phyloP scores from a whole-genome alignment of 1,139 yeast species.

The Pichia sp. region DNA sequence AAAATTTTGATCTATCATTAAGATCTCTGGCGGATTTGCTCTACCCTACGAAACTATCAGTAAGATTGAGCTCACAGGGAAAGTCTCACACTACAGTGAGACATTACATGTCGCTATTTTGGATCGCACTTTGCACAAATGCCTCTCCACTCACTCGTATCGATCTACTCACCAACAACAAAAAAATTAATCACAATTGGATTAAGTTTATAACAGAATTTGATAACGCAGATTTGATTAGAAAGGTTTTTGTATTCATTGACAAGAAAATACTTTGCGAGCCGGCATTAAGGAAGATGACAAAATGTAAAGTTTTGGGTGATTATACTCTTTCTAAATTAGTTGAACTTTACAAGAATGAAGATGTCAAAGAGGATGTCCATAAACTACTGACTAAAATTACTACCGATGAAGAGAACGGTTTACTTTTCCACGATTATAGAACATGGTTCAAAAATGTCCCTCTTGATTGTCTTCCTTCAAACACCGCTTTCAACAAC shows the following conservation, averaged over 20 bases:
- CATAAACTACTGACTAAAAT: constrained; percentile 48
- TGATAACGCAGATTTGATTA: constrained; percentile 46
- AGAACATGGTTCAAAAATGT: constrained; percentile 44
- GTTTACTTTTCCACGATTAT: constrained; percentile 60
- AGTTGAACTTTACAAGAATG: constrained; percentile 46
- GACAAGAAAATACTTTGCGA: constrained; percentile 54
- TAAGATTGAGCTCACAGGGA: constrained; percentile 34
- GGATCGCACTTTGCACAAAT: constrained; percentile 48
- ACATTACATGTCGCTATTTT: constrained; percentile 54
- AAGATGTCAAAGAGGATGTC: constrained; percentile 33
- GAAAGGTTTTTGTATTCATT: constrained; percentile 44
- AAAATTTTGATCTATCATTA: constrained; percentile 64
- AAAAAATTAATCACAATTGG: constrained; percentile 57
- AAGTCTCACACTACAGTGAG: constrained; percentile 45
- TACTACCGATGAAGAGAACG: constrained; percentile 50
- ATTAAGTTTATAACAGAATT: constrained; percentile 58
- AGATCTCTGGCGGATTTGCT: constrained; percentile 60
- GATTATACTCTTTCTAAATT: constrained; percentile 68
- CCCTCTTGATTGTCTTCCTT: constrained; percentile 7
- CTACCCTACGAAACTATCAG: constrained; percentile 47
- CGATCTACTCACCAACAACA: constrained; percentile 55
- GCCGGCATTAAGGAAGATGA: constrained; percentile 54
- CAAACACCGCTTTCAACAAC: constrained; percentile 7
- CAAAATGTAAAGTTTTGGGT: constrained; percentile 73
- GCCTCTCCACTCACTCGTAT: constrained; percentile 54